A percentile compares a stretch with the other conserved stretches of the same genome.
phyloP scores from a whole-genome alignment of 2,329 filamentous ascomycete genomes.

The Tolypocladium ovalisporum region DNA sequence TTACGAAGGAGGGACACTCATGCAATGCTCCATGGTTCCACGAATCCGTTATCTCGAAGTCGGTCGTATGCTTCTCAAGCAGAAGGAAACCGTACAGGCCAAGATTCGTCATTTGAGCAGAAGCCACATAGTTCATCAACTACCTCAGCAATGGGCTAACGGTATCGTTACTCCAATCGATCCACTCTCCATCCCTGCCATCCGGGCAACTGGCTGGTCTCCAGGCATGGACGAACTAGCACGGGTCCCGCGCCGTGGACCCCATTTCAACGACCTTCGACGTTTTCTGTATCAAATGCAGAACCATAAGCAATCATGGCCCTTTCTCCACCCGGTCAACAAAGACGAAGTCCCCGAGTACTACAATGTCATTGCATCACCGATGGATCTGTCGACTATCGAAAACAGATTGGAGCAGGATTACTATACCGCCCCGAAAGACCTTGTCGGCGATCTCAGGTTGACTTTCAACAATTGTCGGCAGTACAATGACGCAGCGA shows the following conservation, averaged over 20 bases:
- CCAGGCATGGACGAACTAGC: constrained; percentile 96
- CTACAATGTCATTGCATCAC: constrained; percentile 95
- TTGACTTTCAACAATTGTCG: constrained; percentile 92
- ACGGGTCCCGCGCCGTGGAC: constrained; percentile 86
- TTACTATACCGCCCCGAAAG: constrained; percentile 80
- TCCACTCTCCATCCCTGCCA: constrained; percentile 75
- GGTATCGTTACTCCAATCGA: constrained; percentile 61
- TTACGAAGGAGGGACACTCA: constrained; percentile 96
- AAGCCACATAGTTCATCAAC: constrained; percentile 75
- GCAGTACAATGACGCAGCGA: constrained; percentile 91
- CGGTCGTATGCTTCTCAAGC: constrained; percentile 89
- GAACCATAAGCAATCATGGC: constrained; percentile 88
- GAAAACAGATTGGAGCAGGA: constrained; percentile 90
- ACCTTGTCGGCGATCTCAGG: constrained; percentile 80
- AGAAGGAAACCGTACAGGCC: constrained; percentile 88
- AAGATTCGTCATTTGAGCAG: constrained; percentile 90
- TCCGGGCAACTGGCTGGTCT: constrained; percentile 88
- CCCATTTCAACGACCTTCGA: constrained; percentile 88
- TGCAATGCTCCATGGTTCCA: constrained; percentile 98
- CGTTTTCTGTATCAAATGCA: constrained; percentile 91
- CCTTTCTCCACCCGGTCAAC: constrained; percentile 88
- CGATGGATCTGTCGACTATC: constrained; percentile 96
- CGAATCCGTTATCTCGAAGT: constrained; percentile 88
- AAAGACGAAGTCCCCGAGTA: constrained; percentile 97
- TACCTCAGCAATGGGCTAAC: constrained; percentile 77